Evolutionary conservation across 805 yeast genomes (phyloP).

Genomic region (Blastobotrys chiropterorum): DNA sequence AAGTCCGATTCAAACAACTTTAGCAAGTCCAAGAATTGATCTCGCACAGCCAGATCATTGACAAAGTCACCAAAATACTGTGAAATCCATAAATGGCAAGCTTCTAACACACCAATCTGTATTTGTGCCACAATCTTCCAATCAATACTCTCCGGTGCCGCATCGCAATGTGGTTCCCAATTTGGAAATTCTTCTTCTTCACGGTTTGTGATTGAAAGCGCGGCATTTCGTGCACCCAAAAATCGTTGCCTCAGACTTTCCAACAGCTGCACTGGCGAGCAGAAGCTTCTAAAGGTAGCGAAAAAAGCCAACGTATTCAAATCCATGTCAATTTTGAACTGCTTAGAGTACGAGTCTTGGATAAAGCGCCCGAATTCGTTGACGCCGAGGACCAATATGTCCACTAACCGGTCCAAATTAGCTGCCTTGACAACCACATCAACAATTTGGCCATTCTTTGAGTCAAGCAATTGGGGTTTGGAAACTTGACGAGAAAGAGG

Average conservation of each 20-base stretch:
- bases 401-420: constrained; percentile 67
- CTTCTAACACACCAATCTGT: constrained; percentile 76
- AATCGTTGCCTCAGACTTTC: constrained; percentile 51
- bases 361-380: constrained; percentile 39
- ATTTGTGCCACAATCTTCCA: constrained; percentile 67
- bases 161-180: constrained; percentile 22
- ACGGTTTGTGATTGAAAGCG: constrained; percentile 42
- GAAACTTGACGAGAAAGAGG: constrained; percentile 35
- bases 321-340: constrained; percentile 56
- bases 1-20: constrained; percentile 59
- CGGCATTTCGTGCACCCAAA: constrained; percentile 56
- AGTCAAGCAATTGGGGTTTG: constrained; percentile 15
- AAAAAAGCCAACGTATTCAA: constrained; percentile 61
- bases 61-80: constrained; percentile 72
- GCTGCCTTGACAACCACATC: constrained; percentile 60
- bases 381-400: constrained; percentile 68
- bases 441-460: constrained; percentile 15
- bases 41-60: constrained; percentile 56
- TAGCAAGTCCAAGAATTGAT: constrained; percentile 55
- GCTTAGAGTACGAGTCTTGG: constrained; percentile 12
- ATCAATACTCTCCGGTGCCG: constrained; percentile 42
- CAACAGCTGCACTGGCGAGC: constrained; percentile 49
- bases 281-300: constrained; percentile 61
- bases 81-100: constrained; percentile 60
- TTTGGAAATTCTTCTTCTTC: constrained; percentile 19